Percentiles rank a stretch among this genome's conserved stretches.
Conservation (phyloP, 225 moss, liverwort and hornwort genomes). For the Neckera pumila region DNA sequence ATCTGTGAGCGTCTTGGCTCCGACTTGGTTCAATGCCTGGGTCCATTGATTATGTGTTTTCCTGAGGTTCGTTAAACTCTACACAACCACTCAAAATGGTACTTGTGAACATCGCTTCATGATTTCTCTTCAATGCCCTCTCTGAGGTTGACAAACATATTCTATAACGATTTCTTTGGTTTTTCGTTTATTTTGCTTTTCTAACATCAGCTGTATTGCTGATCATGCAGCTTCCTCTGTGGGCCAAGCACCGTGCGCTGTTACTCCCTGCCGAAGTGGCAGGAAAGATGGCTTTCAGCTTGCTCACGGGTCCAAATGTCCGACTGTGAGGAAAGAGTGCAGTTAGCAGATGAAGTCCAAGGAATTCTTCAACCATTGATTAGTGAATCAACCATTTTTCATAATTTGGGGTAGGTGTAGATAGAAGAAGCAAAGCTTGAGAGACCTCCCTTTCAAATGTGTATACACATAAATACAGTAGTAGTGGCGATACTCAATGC, state of each 20-base stretch:
- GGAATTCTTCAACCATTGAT: not conserved
- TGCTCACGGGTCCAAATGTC: not conserved
- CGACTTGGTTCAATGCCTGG: slow-evolving; percentile 21
- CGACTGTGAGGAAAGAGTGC: not conserved
- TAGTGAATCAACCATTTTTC: not conserved
- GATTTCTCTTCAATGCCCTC: not conserved
- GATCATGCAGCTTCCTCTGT: slow-evolving; percentile 26
- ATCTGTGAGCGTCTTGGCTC: slow-evolving; percentile 18
- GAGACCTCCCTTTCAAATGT: not conserved
- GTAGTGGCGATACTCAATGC: not conserved
- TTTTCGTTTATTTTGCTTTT: not conserved
- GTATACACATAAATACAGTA: not conserved
- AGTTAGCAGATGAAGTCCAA: not conserved
- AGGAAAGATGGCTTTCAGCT: slow-evolving; percentile 4
- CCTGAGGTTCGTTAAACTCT: slow-evolving; percentile 6
- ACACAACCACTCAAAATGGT: not conserved
- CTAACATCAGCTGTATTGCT: not conserved
- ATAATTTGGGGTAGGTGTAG: not conserved
- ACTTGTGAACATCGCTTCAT: not conserved
- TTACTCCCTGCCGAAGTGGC: slow-evolving; percentile 28
- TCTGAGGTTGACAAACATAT: not conserved
- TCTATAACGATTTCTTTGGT: not conserved
- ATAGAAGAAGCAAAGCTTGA: not conserved
- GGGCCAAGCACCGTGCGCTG: slow-evolving; percentile 32
- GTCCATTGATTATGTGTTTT: slow-evolving; percentile 27